Evolutionary conservation across 306 rosid genomes (phyloP), one percentile per base, ranked within the genome.

Genomic region (Begonia fuchsioides): DNA sequence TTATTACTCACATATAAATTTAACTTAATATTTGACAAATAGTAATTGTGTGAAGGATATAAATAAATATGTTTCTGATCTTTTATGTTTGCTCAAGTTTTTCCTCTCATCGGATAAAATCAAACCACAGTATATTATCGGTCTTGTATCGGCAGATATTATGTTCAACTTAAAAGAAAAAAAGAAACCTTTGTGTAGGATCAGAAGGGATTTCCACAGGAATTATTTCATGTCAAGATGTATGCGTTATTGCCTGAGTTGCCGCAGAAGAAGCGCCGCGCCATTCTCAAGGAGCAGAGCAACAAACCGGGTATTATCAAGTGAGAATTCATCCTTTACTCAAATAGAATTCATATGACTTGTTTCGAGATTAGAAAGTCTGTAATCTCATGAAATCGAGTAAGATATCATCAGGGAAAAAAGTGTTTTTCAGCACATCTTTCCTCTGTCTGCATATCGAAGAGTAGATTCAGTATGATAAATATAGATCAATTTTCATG

Each of bases 211-310:
- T 71, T 80, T 67, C 98, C 94, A 0, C 52, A 67, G 39, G 95
- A 18, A 55, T 62, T 90, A 56, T 90, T 85, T 52, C 76, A 92
- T 6, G 98, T 90, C 64, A 90, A 85, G 79, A 90, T 85, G 76
- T 85, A 90, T 61, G 98, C 94, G 40, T 69, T 90, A 66, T 71
- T 70, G 15, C 71, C 78, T 0, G 94, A 90, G 0, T 48, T 57
- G 59, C 94, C 92, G 13, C 85, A 71, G 82, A 77, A 62, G 84
- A 64, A 56, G 52, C 70, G 53, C 20, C 67, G 66, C 12, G 20
- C 71, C 38, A 79, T 68, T 74, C 76, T 81, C 54, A 79, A 78
- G 62, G 64, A 53, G 60, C 64, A 61, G 50, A 58, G 71, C 52
- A 84, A 90, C 61, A 76, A 77, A 65, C 97, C 97, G 32, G 20